phyloP scores from a whole-genome alignment of 805 yeast species.

The Teunomyces pallodes region DNA sequence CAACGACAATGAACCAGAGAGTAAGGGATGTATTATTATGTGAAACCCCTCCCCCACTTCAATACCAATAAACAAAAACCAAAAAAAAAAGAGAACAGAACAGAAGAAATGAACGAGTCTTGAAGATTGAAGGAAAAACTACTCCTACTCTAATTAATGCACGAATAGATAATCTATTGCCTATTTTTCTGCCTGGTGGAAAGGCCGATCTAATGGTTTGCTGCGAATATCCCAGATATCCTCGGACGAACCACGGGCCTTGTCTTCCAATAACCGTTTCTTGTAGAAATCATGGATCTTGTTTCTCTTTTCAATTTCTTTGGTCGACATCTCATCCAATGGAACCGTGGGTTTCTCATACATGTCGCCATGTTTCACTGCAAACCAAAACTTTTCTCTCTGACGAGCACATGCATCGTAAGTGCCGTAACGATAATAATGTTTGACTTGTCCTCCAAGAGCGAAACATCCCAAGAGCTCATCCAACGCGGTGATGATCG shows the following conservation, averaged over 20 bases:
- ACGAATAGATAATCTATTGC: background rate
- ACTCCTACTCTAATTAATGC: background rate
- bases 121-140: background rate
- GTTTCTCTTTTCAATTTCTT: constrained; percentile 49
- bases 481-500: constrained; percentile 73
- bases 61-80: too few species aligned
- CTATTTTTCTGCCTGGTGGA: constrained; percentile 1
- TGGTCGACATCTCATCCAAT: constrained; percentile 21
- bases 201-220: constrained; percentile 20
- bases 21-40: constrained; percentile 40
- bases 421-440: constrained; percentile 81
- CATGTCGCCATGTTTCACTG: constrained; percentile 53
- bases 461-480: constrained; percentile 85
- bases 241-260: constrained; percentile 72
- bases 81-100: too few species aligned
- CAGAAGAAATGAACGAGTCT: too few species aligned
- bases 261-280: constrained; percentile 56
- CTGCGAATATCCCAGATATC: constrained; percentile 70
- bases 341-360: constrained; percentile 32
- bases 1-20: constrained; percentile 44
- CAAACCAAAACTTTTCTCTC: constrained; percentile 76
- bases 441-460: constrained; percentile 82
- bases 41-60: constrained; percentile 11
- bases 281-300: constrained; percentile 70
- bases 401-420: constrained; percentile 69